Evolutionary conservation across 371 early-diverging fungal genomes (phyloP), one percentile per base, ranked within the genome.

Genomic region (Parasitella parasitica): DNA sequence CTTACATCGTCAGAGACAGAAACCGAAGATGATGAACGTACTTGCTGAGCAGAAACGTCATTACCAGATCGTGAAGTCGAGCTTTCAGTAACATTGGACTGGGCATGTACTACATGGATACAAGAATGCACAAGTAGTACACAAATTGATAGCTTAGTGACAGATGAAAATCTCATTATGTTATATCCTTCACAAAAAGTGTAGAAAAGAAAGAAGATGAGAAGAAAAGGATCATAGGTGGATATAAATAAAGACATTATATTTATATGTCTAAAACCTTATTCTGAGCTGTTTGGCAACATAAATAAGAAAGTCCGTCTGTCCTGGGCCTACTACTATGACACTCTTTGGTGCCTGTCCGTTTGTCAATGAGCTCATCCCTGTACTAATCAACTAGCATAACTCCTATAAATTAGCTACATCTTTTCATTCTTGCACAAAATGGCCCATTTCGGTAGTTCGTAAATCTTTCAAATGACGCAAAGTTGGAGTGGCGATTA

Each of bases 221-320:
- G 7, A 13, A 15, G 37, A 43, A 28, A 61, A 26, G 11, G 26
- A 58, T 53, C n/a, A 53, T 16, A 54, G 36, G 49, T 9, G 32
- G 20, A 54, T 49, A 32, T 26, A 38, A 50, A 49, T 22, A 55
- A 35, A 20, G 20, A 46, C 30, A 54, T 54, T n/a, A 43, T 58
- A 53, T 64, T 54, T 58, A 51, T 63, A 41, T 20, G 27, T 6
- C 30, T 46, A 27, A 59, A 51, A 51, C 39, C 39, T 50, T 3
- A 12, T 59, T 55, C 56, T 56, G 56, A 56, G 56, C 43, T 56
- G 27, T 43, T 56, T 56, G 43, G 56, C 56, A 56, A 56, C 34
- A 53, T 16, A 34, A 56, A 39, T 6, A 51, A 51, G 7, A 15
- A 12, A 22, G n/a, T 18, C 27, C 37, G 24, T 43, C 27, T 50